A percentile compares a stretch with the other conserved stretches of the same genome.
phyloP scores from a whole-genome alignment of 2,329 filamentous ascomycete genomes.

The Macrophomina phaseolina region DNA sequence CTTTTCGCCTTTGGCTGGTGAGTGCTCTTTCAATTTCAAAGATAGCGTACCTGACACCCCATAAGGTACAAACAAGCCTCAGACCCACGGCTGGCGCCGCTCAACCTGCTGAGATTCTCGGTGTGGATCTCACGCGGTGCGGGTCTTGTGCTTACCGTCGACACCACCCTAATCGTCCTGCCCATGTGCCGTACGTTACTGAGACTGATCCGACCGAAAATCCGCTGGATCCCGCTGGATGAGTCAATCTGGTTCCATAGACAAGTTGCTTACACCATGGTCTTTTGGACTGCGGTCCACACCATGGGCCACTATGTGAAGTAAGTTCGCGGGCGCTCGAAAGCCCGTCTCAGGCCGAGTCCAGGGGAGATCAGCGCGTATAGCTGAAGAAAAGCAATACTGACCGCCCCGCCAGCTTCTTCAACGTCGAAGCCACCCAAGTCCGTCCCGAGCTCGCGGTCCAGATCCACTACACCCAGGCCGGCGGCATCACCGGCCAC shows the following conservation, averaged over 20 bases:
- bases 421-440: slow-evolving; percentile 87
- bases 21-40: slow-evolving; percentile 37
- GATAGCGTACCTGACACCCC: slow-evolving; percentile 26
- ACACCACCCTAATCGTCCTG: slow-evolving; percentile 85
- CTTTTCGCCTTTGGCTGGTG: slow-evolving; percentile 89
- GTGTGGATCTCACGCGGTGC: slow-evolving; percentile 97
- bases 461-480: slow-evolving; percentile 87
- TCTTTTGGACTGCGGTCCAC: slow-evolving; percentile 82
- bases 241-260: slow-evolving; percentile 97
- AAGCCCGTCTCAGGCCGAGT: not conserved
- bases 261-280: slow-evolving; percentile 89
- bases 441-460: slow-evolving; percentile 80
- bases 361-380: not conserved
- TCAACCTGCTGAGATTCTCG: slow-evolving; percentile 84
- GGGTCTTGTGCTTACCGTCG: slow-evolving; percentile 81
- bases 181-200: slow-evolving; percentile 94
- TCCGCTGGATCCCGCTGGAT: slow-evolving; percentile 86
- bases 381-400: not conserved
- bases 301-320: slow-evolving; percentile 90
- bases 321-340: slow-evolving; percentile 55
- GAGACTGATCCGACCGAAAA: slow-evolving; percentile 81
- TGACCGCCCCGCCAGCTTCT: slow-evolving; percentile 68
- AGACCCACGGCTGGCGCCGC: slow-evolving; percentile 71
- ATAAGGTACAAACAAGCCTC: slow-evolving; percentile 76
- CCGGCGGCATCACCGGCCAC: slow-evolving; percentile 92